These are phyloP conservation scores for Linum tenue DNA, from an alignment of 345 rosid species.

Conservation along the genomic window DNA sequence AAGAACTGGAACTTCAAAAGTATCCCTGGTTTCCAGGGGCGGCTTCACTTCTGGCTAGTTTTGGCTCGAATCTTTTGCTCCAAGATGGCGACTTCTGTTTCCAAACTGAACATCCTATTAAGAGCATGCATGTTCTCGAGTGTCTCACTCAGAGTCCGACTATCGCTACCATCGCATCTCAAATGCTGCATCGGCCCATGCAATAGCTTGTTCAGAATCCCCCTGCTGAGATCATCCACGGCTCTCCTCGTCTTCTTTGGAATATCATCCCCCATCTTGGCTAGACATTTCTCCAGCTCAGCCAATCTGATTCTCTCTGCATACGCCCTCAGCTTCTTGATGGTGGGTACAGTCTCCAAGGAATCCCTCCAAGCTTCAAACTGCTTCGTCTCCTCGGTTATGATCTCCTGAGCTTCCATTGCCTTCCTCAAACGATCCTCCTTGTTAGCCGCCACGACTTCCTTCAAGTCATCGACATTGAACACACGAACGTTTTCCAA, in stretches of 20 bases:
- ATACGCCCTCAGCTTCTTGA: conserved; percentile 87
- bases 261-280: conserved; percentile 85
- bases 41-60: conserved; percentile 28
- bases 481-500: conserved; percentile 50
- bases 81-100: conserved; percentile 55
- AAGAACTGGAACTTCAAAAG: too few species aligned
- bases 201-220: conserved; percentile 85
- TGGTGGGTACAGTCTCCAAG: conserved; percentile 85
- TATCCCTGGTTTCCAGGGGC: too few species aligned
- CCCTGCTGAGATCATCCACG: conserved; percentile 83
- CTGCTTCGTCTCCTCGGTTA: conserved; percentile 66
- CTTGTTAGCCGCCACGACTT: conserved; percentile 97
- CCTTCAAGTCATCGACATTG: conserved; percentile 92
- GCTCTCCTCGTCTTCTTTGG: conserved; percentile 76
- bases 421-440: conserved; percentile 89
- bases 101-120: conserved; percentile 85
- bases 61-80: conserved; percentile 85
- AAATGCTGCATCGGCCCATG: conserved; percentile 99
- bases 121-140: conserved; percentile 99
- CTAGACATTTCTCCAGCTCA: conserved; percentile 80
- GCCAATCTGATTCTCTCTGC: conserved; percentile 78
- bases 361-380: conserved; percentile 98
- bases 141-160: conserved; percentile 65
- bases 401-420: conserved; percentile 87
- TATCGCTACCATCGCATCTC: conserved; percentile 82